Conservation (phyloP, 805 yeast species). For the Saturnispora hagleri region DNA sequence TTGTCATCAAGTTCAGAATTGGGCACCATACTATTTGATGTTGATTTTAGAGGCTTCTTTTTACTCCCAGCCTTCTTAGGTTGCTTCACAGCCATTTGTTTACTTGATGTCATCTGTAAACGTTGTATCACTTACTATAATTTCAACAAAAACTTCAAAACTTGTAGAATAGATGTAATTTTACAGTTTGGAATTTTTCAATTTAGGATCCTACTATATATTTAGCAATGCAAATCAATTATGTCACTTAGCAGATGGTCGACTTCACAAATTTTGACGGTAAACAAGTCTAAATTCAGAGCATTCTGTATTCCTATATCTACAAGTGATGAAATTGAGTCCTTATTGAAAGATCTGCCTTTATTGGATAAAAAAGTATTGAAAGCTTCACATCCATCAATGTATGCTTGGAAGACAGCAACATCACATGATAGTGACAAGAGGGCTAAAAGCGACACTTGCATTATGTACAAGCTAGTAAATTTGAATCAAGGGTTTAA, state of each 20-base stretch:
- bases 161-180: not conserved
- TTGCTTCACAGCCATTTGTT: not conserved
- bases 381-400: constrained; percentile 63
- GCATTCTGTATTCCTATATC: constrained; percentile 43
- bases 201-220: not conserved
- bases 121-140: not conserved
- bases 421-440: not conserved
- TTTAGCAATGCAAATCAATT: not conserved
- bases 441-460: not conserved
- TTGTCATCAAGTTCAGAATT: not conserved
- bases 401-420: constrained; percentile 61
- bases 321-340: constrained; percentile 34
- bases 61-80: not conserved
- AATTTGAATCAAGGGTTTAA: constrained; percentile 45
- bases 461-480: constrained; percentile 13
- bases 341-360: constrained; percentile 34
- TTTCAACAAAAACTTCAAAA: not conserved
- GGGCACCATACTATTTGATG: not conserved
- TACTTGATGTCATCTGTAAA: not conserved
- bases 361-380: constrained; percentile 36
- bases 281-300: constrained; percentile 59
- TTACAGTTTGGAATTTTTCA: not conserved
- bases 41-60: not conserved
- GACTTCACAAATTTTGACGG: constrained; percentile 31
- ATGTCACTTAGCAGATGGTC: constrained; percentile 27